Percentiles rank a stretch among this genome's conserved stretches.
These are phyloP conservation scores for Colletotrichum acutatum DNA, from an alignment of 2,329 filamentous ascomycete genomes.

Conservation along the genomic window DNA sequence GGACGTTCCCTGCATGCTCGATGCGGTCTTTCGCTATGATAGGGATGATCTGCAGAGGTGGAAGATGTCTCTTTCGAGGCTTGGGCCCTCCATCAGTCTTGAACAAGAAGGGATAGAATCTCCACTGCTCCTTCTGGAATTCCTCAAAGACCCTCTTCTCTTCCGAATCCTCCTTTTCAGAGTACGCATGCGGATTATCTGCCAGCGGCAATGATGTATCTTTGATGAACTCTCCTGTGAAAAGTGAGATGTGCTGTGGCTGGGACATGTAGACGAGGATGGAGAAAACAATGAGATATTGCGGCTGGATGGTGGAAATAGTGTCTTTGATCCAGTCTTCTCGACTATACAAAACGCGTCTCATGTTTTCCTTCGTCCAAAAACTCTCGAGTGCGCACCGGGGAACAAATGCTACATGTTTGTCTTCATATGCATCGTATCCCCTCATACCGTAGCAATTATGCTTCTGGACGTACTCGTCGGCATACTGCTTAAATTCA, in stretches of 20 bases:
- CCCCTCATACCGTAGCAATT: not conserved
- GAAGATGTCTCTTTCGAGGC: not conserved
- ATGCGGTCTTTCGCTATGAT: not conserved
- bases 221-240: not conserved
- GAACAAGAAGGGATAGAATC: not conserved
- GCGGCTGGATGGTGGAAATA: not conserved
- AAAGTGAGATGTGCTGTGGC: not conserved
- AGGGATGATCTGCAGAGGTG: not conserved
- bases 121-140: conserved; percentile 7
- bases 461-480: not conserved
- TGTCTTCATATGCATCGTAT: not conserved
- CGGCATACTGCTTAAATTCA: not conserved
- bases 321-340: not conserved
- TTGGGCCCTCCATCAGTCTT: not conserved
- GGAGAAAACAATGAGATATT: not conserved
- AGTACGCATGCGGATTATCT: not conserved
- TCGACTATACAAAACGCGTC: not conserved
- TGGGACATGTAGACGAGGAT: not conserved
- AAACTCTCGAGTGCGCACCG: not conserved
- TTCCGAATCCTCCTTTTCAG: not conserved
- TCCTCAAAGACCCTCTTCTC: not conserved
- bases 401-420: not conserved
- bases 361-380: not conserved
- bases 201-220: not conserved
- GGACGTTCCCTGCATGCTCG: not conserved